A percentile compares a stretch with the other conserved stretches of the same genome.
phyloP scores from a whole-genome alignment of 768 basidiomycete genomes.

The Calocera cornea region DNA sequence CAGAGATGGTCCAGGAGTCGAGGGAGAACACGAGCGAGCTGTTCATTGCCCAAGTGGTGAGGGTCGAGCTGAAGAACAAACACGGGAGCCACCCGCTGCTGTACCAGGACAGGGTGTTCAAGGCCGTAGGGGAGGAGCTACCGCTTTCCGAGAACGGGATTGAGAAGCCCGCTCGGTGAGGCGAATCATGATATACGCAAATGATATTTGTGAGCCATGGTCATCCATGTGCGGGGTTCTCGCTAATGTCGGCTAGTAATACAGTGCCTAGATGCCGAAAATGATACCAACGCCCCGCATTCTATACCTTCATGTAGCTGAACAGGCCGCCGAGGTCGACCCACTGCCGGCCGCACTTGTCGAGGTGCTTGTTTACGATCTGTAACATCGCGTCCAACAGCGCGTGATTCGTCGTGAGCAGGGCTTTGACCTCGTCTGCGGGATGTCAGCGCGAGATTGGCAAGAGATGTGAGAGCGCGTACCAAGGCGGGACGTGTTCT shows the following conservation, averaged over 20 bases:
- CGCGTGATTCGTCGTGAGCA: conserved; percentile 36
- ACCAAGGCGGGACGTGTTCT: conserved; percentile 29
- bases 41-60: conserved; percentile 65
- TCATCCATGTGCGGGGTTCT: neutral
- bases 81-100: neutral
- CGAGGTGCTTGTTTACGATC: conserved; percentile 66
- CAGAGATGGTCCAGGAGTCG: neutral
- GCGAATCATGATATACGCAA: neutral
- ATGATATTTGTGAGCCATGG: neutral
- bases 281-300: neutral
- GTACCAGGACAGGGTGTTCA: neutral
- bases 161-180: neutral
- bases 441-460: neutral
- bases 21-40: conserved; percentile 41
- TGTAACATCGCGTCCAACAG: conserved; percentile 40
- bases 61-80: conserved; percentile 31
- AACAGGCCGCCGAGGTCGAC: conserved; percentile 72
- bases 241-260: neutral
- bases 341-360: conserved; percentile 79
- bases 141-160: neutral
- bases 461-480: neutral
- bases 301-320: conserved; percentile 43
- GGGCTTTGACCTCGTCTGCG: conserved; percentile 42
- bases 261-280: neutral
- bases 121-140: neutral